Evolutionary conservation across 1,284 basidiomycete species (phyloP).

Genomic region (Sutorius eximius): DNA sequence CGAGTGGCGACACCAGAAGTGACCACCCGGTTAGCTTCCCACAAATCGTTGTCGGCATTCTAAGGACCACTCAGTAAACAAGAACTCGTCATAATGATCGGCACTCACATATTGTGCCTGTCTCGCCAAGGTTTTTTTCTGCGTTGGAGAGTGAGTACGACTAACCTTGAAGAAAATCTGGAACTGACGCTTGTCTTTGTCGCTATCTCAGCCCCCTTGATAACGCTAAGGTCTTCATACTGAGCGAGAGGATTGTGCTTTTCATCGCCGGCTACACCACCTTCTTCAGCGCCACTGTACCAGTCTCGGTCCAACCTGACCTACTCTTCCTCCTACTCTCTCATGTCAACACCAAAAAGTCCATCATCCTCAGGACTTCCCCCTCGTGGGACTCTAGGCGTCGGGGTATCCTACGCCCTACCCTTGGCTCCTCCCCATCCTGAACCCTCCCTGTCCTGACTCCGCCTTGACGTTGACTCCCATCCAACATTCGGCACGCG

Average conservation of each 20-base stretch:
- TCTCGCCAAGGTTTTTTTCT: slow-evolving; percentile 86
- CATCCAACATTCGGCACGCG: slow-evolving; percentile 87
- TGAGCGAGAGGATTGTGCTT: slow-evolving; percentile 92
- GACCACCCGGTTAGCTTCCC: slow-evolving; percentile 98
- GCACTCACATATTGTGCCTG: slow-evolving; percentile 89
- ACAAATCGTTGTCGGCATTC: slow-evolving; percentile 97
- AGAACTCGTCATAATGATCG: background rate
- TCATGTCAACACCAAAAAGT: slow-evolving; percentile 58
- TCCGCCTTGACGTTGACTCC: slow-evolving; percentile 81
- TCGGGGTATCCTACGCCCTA: slow-evolving; percentile 83
- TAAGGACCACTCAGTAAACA: slow-evolving; percentile 32
- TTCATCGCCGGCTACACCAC: slow-evolving; percentile 81
- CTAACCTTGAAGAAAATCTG: background rate
- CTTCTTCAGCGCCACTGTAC: slow-evolving; percentile 90
- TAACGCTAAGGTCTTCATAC: slow-evolving; percentile 77
- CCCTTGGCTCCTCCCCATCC: slow-evolving; percentile 61
- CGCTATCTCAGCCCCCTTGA: slow-evolving; percentile 78
- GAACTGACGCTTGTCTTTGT: slow-evolving; percentile 68
- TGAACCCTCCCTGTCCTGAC: slow-evolving; percentile 48
- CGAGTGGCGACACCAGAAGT: slow-evolving; percentile 92
- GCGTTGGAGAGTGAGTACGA: slow-evolving; percentile 6
- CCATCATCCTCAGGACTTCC: slow-evolving; percentile 65
- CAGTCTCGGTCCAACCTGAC: slow-evolving; percentile 87
- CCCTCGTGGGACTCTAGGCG: slow-evolving; percentile 66
- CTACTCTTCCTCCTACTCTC: slow-evolving; percentile 96